Base-by-base conservation (phyloP, 1,284 basidiomycete species). In the Acaromyces ingoldii region DNA sequence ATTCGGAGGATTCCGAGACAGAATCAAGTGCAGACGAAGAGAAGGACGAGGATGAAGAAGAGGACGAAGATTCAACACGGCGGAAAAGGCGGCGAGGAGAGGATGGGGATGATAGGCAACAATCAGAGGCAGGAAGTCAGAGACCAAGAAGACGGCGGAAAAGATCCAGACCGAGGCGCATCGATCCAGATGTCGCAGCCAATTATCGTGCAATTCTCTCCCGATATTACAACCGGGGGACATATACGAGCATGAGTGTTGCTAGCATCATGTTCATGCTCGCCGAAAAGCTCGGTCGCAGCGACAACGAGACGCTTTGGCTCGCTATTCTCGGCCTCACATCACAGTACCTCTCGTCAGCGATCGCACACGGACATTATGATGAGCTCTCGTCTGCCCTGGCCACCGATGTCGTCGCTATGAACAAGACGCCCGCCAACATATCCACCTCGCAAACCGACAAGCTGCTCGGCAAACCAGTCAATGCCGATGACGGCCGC, bases 271-370 rank as follows among this genome's bases (percentile, higher is more conserved):
- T 97, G 48, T 98, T 95, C 72, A 81, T 91, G 53, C 84, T 99
- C 4, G 89, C 91, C 11, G 91, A 87, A 4, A 81, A 85, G 10
- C 82, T 96, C 11, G 90, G 93, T 67, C 84, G 92, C 24, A 86
- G 87, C 10, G 92, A 96, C 75, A 91, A 91, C 70, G 91, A 97
- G 74, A 81, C 91, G 4, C 80, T 99, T 38, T 98, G 93, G 92
- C 82, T 93, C 40, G 91, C 92, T 15, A 91, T 98, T 55, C 81
- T 98, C 41, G 91, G 91, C 19, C 81, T 97, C 21, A 97, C 95
- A 9, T 85, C 85, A 70, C 95, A 98, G 78, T 98, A 96, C 76
- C 82, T 83, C 28, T 84, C 88, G 13, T 85, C 88, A 41, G 84
- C 86, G 64, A 91, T 97, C 79, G 88, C 92, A 60, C 84, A 89